phyloP scores from a whole-genome alignment of 805 yeast species.

The Diddensiella caesifluorescens region DNA sequence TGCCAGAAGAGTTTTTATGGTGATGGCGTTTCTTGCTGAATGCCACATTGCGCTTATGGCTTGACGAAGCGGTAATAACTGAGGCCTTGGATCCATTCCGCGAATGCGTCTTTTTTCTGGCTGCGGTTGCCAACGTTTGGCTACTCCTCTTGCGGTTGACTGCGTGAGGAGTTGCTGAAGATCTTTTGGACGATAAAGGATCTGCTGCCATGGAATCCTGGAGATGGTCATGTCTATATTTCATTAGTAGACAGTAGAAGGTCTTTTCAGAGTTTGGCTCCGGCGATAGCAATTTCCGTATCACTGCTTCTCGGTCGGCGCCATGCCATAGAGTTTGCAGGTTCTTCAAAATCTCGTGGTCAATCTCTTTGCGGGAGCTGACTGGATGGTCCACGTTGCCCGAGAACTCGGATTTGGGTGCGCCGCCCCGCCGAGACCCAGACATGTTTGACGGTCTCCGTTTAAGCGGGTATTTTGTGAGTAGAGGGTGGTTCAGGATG shows the following conservation, averaged over 20 bases:
- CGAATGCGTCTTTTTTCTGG: conserved; percentile 13
- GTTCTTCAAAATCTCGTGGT: conserved; percentile 68
- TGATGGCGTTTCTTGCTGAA: conserved; percentile 12
- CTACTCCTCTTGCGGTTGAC: conserved; percentile 6
- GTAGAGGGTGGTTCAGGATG: conserved; percentile 74
- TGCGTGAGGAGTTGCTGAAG: background rate
- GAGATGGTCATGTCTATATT: conserved; percentile 66
- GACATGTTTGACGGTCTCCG: too few relatives aligned
- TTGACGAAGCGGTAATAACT: conserved; percentile 24
- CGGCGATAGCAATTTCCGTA: conserved; percentile 47
- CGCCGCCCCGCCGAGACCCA: too few relatives aligned
- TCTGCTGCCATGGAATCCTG: conserved; percentile 6
- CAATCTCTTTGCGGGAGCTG: conserved; percentile 46
- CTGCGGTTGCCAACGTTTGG: background rate
- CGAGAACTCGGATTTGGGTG: conserved; percentile 10
- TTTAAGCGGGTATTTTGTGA: conserved; percentile 57
- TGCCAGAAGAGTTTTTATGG: conserved; percentile 5
- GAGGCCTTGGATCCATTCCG: conserved; percentile 22
- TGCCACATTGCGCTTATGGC: conserved; percentile 25
- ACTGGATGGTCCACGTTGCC: conserved; percentile 32
- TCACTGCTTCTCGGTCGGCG: conserved; percentile 49
- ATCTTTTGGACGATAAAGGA: conserved; percentile 1
- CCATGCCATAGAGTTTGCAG: conserved; percentile 80
- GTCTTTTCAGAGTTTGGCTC: conserved; percentile 72
- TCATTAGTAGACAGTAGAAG: conserved; percentile 66